Conservation (phyloP, 805 yeast genomes). For the Ogataea zsoltii region DNA sequence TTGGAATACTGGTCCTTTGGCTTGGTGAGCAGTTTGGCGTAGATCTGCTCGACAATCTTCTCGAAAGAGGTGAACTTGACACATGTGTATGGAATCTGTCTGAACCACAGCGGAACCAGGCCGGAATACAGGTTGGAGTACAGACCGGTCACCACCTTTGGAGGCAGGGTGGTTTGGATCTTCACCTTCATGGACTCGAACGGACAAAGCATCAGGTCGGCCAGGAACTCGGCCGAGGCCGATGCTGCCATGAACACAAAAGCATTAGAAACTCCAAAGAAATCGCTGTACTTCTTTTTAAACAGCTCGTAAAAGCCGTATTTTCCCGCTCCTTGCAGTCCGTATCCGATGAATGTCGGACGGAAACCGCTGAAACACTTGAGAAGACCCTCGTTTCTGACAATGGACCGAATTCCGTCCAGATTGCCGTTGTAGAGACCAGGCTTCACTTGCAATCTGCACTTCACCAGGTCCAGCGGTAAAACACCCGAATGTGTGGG, state of each 20-base stretch:
- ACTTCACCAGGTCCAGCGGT: slow-evolving; percentile 90
- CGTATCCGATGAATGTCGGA: slow-evolving; percentile 90
- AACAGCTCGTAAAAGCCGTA: slow-evolving; percentile 93
- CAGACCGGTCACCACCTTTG: slow-evolving; percentile 62
- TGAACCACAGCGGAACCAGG: slow-evolving; percentile 86
- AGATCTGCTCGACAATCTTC: slow-evolving; percentile 81
- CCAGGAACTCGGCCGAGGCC: slow-evolving; percentile 92
- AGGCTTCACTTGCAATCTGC: slow-evolving; percentile 87
- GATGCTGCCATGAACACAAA: slow-evolving; percentile 78
- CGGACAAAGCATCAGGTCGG: slow-evolving; percentile 89
- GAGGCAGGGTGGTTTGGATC: slow-evolving; percentile 92
- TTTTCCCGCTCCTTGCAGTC: slow-evolving; percentile 96
- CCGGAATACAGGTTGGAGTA: slow-evolving; percentile 79
- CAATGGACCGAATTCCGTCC: slow-evolving; percentile 78
- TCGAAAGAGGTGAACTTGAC: slow-evolving; percentile 95
- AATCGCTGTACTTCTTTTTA: slow-evolving; percentile 72
- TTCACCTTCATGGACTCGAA: slow-evolving; percentile 93
- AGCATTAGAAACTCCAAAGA: slow-evolving; percentile 71
- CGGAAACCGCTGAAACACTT: slow-evolving; percentile 87
- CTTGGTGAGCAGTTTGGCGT: slow-evolving; percentile 62
- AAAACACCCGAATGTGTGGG: slow-evolving; percentile 95
- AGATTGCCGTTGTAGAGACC: slow-evolving; percentile 69
- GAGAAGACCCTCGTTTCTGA: slow-evolving; percentile 69
- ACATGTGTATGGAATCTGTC: slow-evolving; percentile 99
- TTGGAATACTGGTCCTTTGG: slow-evolving; percentile 70